Evolutionary conservation across 768 basidiomycete species (phyloP).

Genomic region (Chlorophyllum brunneum): DNA sequence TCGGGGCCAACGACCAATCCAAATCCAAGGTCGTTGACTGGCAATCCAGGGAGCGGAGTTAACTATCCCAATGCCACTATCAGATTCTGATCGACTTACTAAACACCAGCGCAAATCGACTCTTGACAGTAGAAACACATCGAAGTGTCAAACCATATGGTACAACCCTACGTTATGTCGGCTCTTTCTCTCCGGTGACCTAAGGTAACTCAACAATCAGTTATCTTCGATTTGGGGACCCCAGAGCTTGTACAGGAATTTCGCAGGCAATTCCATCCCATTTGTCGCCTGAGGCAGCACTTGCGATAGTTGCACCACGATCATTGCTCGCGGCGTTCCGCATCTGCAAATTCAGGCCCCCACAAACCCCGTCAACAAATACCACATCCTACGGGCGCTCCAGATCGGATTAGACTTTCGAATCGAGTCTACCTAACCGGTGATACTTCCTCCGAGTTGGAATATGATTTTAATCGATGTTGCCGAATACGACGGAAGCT

Average conservation of each 20-base stretch:
- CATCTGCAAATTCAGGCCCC: not conserved
- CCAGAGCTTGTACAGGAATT: not conserved
- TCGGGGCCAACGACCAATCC: too few relatives aligned
- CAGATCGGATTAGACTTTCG: not conserved
- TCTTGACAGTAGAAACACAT: not conserved
- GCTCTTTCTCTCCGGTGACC: not conserved
- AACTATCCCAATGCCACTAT: not conserved
- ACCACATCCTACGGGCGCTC: not conserved
- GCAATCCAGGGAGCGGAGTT: not conserved
- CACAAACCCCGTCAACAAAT: not conserved
- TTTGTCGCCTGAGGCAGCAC: not conserved
- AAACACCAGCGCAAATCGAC: not conserved
- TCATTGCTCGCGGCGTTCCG: too few relatives aligned
- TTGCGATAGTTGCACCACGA: too few relatives aligned
- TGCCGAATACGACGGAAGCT: not conserved
- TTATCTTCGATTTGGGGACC: too few relatives aligned
- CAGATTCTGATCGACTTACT: conserved; percentile 5
- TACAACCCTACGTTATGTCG: not conserved
- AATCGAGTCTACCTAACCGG: too few relatives aligned
- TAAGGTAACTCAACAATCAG: not conserved
- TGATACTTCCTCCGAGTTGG: conserved; percentile 1
- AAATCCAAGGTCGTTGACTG: not conserved
- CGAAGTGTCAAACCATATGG: not conserved
- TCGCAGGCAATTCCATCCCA: not conserved
- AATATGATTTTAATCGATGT: not conserved